These are phyloP conservation scores for Colletotrichum falcatum DNA, from an alignment of 2,329 filamentous ascomycete genomes.

Conservation along the genomic window DNA sequence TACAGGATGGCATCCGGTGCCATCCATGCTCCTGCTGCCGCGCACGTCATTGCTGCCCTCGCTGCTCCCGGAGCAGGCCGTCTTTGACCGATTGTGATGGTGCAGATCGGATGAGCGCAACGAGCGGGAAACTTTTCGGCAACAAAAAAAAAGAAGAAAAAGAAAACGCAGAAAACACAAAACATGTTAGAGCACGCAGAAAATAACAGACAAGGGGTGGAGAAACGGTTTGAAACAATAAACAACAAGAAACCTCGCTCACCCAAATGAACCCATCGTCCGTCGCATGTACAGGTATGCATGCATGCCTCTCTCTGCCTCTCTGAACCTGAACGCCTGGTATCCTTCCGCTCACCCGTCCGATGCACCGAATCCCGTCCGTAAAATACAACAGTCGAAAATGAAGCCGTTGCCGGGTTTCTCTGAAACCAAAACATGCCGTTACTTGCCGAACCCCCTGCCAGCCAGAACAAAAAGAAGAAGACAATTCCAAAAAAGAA, in stretches of 20 bases:
- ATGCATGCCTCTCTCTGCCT: conserved; percentile 20
- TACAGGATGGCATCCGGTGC: conserved; percentile 8
- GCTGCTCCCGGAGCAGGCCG: conserved; percentile 25
- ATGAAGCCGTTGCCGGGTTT: conserved; percentile 28
- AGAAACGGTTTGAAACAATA: conserved; percentile 18
- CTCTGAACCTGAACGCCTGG: conserved; percentile 39
- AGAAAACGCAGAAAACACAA: conserved; percentile 4
- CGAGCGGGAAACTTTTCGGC: background rate
- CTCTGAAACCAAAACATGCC: conserved; percentile 27
- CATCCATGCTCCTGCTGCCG: background rate
- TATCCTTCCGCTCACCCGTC: conserved; percentile 27
- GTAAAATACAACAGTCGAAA: conserved; percentile 33
- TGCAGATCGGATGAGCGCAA: conserved; percentile 38
- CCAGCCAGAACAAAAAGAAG: conserved; percentile 4
- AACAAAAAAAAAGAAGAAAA: conserved; percentile 21
- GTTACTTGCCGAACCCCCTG: conserved; percentile 4
- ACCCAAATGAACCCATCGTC: conserved; percentile 11
- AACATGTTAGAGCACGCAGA: conserved; percentile 10
- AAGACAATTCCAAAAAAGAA: background rate
- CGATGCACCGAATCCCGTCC: conserved; percentile 28
- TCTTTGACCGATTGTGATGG: conserved; percentile 23
- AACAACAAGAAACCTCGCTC: conserved; percentile 33
- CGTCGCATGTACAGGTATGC: conserved; percentile 4
- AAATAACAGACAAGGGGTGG: conserved; percentile 9
- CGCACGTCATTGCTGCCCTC: conserved; percentile 19